phyloP scores from a whole-genome alignment of 2,329 filamentous ascomycete species.

The Botryosphaeria dothidea region DNA sequence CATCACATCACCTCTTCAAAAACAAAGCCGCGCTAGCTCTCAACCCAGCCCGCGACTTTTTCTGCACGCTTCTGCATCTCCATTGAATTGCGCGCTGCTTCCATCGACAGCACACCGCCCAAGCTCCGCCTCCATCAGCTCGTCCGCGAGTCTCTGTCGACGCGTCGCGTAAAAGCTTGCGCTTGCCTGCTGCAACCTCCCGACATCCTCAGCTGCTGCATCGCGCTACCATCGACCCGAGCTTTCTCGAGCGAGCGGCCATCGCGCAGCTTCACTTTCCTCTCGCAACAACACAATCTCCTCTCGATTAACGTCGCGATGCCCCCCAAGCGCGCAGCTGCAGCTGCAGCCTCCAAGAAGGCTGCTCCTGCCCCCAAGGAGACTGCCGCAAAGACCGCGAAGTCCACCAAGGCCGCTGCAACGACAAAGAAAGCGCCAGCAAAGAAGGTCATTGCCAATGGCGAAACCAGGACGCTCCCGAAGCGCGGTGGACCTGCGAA shows the following conservation, averaged over 20 bases:
- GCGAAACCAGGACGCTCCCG: constrained; percentile 23
- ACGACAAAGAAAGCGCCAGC: constrained; percentile 25
- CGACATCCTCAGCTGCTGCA: constrained; percentile 7
- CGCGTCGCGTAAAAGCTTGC: background rate
- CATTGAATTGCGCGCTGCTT: background rate
- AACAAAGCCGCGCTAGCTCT: constrained; percentile 12
- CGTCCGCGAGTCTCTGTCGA: background rate
- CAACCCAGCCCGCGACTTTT: constrained; percentile 4
- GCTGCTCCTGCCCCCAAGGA: constrained; percentile 30
- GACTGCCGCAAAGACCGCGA: constrained; percentile 30
- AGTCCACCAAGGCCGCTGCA: constrained; percentile 15
- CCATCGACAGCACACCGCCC: background rate
- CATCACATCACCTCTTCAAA: constrained; percentile 17
- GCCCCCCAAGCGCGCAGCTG: constrained; percentile 17
- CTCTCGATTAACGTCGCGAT: background rate
- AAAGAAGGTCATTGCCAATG: constrained; percentile 34
- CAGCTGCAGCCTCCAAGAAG: constrained; percentile 14
- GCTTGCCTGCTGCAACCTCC: constrained; percentile 6
- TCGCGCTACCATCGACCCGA: constrained; percentile 17
- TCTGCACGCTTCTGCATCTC: background rate
- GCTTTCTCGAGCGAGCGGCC: background rate
- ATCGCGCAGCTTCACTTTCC: background rate
- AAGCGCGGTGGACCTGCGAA: constrained; percentile 11
- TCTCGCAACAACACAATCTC: background rate
- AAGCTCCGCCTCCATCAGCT: background rate